phyloP scores from a whole-genome alignment of 2,329 filamentous ascomycete species.

The Botryosphaeria dothidea region DNA sequence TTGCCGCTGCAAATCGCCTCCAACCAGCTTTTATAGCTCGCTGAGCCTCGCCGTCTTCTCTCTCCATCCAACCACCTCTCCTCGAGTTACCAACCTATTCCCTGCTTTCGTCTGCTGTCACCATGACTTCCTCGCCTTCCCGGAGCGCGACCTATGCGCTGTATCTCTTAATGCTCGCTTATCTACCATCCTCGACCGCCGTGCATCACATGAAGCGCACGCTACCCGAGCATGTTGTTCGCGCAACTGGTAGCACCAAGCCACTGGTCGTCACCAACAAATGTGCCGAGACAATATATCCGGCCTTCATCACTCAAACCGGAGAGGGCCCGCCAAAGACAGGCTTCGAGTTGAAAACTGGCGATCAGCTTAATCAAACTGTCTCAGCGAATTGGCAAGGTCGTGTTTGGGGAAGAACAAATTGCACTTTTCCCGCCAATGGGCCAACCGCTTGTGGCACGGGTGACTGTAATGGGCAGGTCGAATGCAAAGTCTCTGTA shows the following conservation, averaged over 20 bases:
- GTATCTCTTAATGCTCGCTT: not conserved
- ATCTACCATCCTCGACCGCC: slow-evolving; percentile 6
- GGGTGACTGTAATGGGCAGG: slow-evolving; percentile 71
- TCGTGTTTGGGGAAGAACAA: slow-evolving; percentile 79
- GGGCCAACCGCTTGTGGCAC: slow-evolving; percentile 65
- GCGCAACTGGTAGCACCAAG: slow-evolving; percentile 20
- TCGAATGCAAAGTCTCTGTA: slow-evolving; percentile 71
- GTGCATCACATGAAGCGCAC: slow-evolving; percentile 34
- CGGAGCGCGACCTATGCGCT: not conserved
- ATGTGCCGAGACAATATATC: slow-evolving; percentile 72
- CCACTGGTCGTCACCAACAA: slow-evolving; percentile 71
- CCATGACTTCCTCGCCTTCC: slow-evolving; percentile 2
- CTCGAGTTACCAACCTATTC: not conserved
- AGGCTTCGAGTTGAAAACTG: slow-evolving; percentile 67
- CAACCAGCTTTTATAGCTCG: slow-evolving; percentile 6
- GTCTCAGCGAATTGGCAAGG: slow-evolving; percentile 78
- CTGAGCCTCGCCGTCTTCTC: not conserved
- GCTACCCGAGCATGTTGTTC: slow-evolving; percentile 17
- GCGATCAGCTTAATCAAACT: slow-evolving; percentile 60
- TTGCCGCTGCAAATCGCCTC: slow-evolving; percentile 4
- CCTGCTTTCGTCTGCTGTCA: not conserved
- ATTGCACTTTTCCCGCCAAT: slow-evolving; percentile 68
- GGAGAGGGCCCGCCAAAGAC: slow-evolving; percentile 67
- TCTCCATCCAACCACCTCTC: not conserved
- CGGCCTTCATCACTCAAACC: slow-evolving; percentile 71